Conservation (phyloP, 768 basidiomycete genomes). For the Auricularia auricula-judae region DNA sequence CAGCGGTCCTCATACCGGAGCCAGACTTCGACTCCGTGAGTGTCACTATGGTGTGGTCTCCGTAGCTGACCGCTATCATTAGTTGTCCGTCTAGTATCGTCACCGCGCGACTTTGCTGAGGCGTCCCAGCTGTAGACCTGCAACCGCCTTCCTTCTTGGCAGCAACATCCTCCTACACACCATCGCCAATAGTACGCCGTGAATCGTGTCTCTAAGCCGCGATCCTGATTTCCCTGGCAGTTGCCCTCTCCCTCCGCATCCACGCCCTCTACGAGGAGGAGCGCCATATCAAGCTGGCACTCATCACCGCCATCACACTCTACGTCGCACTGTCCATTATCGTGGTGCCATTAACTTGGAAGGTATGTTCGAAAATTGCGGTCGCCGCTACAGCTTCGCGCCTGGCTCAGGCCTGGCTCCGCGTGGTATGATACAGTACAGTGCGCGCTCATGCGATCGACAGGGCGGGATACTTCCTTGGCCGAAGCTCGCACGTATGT, state of each 20-base stretch:
- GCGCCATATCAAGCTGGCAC: background rate
- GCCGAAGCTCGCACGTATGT: background rate
- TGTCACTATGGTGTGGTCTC: background rate
- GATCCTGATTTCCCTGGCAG: background rate
- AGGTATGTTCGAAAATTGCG: background rate
- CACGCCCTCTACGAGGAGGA: background rate
- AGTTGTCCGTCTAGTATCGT: background rate
- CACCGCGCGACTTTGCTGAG: background rate
- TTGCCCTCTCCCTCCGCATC: background rate
- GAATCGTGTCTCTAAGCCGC: background rate
- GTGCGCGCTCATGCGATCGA: background rate
- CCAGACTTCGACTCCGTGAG: background rate
- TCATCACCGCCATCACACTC: background rate
- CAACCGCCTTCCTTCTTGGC: background rate
- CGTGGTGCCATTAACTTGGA: background rate
- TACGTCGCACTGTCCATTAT: background rate
- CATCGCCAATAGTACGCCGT: background rate
- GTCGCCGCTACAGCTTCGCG: background rate
- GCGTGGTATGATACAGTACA: background rate
- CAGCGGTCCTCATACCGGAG: background rate
- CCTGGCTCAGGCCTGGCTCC: background rate
- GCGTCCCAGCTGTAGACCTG: background rate
- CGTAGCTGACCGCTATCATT: background rate
- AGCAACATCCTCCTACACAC: background rate
- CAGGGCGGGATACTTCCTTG: background rate